A percentile compares a stretch with the other conserved stretches of the same genome.
Evolutionary conservation across 306 rosid genomes (phyloP).

Genomic region (Quercus agrifolia): DNA sequence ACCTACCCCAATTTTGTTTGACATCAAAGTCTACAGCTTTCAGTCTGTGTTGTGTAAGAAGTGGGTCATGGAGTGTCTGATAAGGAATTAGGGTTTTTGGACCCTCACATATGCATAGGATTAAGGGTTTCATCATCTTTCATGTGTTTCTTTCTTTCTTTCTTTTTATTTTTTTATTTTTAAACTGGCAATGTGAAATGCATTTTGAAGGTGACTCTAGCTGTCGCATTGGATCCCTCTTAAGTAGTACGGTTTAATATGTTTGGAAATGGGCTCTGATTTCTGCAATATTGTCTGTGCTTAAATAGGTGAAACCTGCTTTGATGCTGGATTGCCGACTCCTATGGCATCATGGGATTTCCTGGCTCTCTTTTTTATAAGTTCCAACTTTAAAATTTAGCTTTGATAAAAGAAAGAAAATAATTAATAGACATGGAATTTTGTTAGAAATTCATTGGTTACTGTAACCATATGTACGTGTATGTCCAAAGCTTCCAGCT

Average conservation of each 20-base stretch:
- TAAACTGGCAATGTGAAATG: not conserved
- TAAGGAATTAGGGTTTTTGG: constrained; percentile 37
- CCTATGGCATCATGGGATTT: not conserved
- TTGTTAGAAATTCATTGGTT: too few relatives aligned
- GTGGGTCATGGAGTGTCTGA: constrained; percentile 25
- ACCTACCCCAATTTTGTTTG: constrained; percentile 27
- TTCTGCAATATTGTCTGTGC: constrained; percentile 21
- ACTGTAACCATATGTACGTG: too few relatives aligned
- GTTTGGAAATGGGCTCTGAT: constrained; percentile 5
- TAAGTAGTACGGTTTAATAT: not conserved
- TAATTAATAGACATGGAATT: too few relatives aligned
- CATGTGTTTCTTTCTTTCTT: not conserved
- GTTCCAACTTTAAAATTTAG: too few relatives aligned
- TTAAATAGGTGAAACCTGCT: constrained; percentile 10
- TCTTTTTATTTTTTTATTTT: not conserved
- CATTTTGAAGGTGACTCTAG: constrained; percentile 2
- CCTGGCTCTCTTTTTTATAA: not conserved
- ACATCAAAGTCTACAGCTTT: constrained; percentile 27
- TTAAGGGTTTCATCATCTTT: not conserved
- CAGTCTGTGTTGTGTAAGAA: constrained; percentile 31
- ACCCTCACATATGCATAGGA: constrained; percentile 25
- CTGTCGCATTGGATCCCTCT: constrained; percentile 38
- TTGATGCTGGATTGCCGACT: constrained; percentile 4
- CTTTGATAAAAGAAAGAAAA: too few relatives aligned
- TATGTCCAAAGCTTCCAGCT: too few relatives aligned